These are phyloP conservation scores for Taxillus chinensis DNA, from an alignment of 164 flowering plant species.

Conservation along the genomic window DNA sequence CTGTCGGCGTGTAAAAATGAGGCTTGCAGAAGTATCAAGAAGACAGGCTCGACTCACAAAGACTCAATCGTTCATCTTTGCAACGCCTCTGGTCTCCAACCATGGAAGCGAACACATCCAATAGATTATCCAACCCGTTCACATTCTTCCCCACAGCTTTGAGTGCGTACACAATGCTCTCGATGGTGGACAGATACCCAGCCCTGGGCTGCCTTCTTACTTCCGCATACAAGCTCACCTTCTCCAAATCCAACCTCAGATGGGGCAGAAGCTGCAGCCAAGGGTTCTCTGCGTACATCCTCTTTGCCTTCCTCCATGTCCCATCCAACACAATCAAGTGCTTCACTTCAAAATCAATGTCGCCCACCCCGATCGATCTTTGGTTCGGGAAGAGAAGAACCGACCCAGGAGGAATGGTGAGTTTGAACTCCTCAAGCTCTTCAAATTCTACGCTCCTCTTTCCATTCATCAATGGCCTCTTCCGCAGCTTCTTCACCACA, in stretches of 20 bases:
- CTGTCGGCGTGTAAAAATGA: too few species aligned
- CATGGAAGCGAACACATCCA: slow-evolving; percentile 80
- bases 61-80: slow-evolving; percentile 46
- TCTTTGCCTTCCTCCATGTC: slow-evolving; percentile 84
- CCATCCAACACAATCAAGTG: slow-evolving; percentile 82
- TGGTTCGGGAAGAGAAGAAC: slow-evolving; percentile 63
- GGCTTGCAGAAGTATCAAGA: not conserved
- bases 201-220: slow-evolving; percentile 69
- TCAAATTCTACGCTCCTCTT: slow-evolving; percentile 13
- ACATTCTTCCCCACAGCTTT: slow-evolving; percentile 50
- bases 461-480: slow-evolving; percentile 8
- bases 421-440: slow-evolving; percentile 47
- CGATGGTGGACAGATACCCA: slow-evolving; percentile 79
- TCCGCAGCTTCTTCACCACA: slow-evolving; percentile 42
- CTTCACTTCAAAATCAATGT: slow-evolving; percentile 46
- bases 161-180: slow-evolving; percentile 71
- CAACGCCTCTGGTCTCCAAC: slow-evolving; percentile 69
- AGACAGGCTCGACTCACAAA: not conserved
- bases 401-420: slow-evolving; percentile 56
- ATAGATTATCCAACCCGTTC: slow-evolving; percentile 48
- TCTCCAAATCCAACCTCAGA: slow-evolving; percentile 52
- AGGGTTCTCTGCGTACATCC: slow-evolving; percentile 78
- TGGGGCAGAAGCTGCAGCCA: slow-evolving; percentile 83
- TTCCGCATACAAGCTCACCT: slow-evolving; percentile 59
- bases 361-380: slow-evolving; percentile 29